Evolutionary conservation across 441 rosid genomes (phyloP).

Genomic region (Populus hybrid): DNA sequence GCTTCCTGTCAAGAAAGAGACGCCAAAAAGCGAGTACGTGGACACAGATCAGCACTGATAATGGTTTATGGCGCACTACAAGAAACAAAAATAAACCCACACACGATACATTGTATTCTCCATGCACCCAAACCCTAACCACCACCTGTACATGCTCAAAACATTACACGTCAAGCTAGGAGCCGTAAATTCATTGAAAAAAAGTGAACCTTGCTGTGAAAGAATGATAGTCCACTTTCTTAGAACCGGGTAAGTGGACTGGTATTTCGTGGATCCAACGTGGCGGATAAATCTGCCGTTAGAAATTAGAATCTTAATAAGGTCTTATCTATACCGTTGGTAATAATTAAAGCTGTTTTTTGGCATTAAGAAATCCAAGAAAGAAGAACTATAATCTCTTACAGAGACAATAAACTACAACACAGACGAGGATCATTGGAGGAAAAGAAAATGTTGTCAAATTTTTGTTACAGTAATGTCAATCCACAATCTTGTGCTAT

Average conservation of each 20-base stretch:
- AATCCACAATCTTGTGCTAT: constrained; percentile 31
- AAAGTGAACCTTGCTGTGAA: not conserved
- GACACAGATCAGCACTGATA: constrained; percentile 22
- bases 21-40: constrained; percentile 29
- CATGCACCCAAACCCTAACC: not conserved
- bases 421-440: not conserved
- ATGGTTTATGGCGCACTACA: not conserved
- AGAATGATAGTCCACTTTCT: not conserved
- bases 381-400: not conserved
- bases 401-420: not conserved
- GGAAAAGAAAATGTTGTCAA: constrained; percentile 45
- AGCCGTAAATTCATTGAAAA: not conserved
- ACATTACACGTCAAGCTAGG: not conserved
- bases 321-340: constrained; percentile 3
- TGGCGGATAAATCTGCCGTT: constrained; percentile 24
- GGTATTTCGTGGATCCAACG: constrained; percentile 33
- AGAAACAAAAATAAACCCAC: not conserved
- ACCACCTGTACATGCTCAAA: not conserved
- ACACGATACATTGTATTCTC: not conserved
- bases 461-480: constrained; percentile 23
- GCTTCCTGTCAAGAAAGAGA: not conserved
- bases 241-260: not conserved
- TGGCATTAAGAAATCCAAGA: not conserved
- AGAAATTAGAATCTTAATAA: not conserved
- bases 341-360: not conserved